A percentile compares a stretch with the other conserved stretches of the same genome.
phyloP scores from a whole-genome alignment of 306 rosid species.

The Acacia crassicarpa region DNA sequence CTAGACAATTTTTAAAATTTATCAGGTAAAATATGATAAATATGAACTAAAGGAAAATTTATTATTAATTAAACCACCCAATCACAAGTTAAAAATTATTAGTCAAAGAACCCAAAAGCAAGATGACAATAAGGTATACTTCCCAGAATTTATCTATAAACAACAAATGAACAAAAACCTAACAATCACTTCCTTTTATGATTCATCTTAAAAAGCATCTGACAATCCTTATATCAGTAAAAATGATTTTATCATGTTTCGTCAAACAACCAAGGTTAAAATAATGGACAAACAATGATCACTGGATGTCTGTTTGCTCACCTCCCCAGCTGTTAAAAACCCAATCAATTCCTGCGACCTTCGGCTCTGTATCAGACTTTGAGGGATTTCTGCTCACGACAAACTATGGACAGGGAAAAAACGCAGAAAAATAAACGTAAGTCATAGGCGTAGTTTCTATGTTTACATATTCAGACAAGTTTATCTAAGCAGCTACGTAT shows the following conservation, averaged over 20 bases:
- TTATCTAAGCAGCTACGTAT: not conserved
- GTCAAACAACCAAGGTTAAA: not conserved
- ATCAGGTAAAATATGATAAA: not conserved
- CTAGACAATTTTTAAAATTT: conserved; percentile 40
- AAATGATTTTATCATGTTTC: not conserved
- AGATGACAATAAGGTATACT: not conserved
- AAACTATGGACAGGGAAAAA: conserved; percentile 57
- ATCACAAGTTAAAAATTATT: not conserved
- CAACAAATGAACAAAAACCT: not conserved
- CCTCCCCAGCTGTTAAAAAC: conserved; percentile 96
- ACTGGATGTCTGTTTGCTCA: conserved; percentile 29
- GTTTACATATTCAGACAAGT: not conserved
- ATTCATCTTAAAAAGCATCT: conserved; percentile 20
- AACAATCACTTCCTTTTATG: not conserved
- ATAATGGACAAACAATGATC: not conserved
- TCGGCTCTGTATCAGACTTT: conserved; percentile 28
- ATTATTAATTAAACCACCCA: conserved; percentile 16
- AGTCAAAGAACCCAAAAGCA: conserved; percentile 19
- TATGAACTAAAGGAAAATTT: not conserved
- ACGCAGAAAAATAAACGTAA: not conserved
- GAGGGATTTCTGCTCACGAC: conserved; percentile 54
- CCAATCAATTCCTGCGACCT: conserved; percentile 93
- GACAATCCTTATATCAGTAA: not conserved
- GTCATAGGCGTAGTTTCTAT: not conserved
- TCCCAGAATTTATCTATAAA: not conserved